These are phyloP conservation scores for Nothomitra cinnamomea DNA, from an alignment of 2,329 filamentous ascomycete genomes.

Conservation along the genomic window DNA sequence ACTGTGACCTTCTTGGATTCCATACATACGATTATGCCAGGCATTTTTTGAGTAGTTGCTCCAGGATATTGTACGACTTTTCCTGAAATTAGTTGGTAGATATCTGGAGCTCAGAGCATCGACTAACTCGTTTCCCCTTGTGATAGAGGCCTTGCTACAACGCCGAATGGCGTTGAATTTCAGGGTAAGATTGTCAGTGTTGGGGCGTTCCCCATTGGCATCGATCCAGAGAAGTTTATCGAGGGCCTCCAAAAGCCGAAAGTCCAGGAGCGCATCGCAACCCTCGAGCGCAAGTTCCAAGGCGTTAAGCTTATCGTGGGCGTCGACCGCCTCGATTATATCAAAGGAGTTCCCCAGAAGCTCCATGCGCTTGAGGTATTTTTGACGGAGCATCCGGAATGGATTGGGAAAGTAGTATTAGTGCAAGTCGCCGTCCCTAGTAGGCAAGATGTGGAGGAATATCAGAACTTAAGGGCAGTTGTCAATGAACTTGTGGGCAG, in stretches of 20 bases:
- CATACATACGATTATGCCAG: slow-evolving; percentile 99
- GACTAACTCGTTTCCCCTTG: neutral
- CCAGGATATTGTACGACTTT: slow-evolving; percentile 58
- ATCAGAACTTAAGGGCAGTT: slow-evolving; percentile 86
- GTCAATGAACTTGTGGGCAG: slow-evolving; percentile 93
- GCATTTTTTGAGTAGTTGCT: slow-evolving; percentile 91
- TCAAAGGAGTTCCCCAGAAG: slow-evolving; percentile 97
- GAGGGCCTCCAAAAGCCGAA: slow-evolving; percentile 73
- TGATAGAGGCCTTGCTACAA: slow-evolving; percentile 49
- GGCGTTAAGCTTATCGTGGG: slow-evolving; percentile 94
- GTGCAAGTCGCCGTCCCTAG: slow-evolving; percentile 93
- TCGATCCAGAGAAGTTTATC: slow-evolving; percentile 91
- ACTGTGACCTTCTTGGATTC: slow-evolving; percentile 92
- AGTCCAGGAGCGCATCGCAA: slow-evolving; percentile 73
- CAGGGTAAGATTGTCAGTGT: slow-evolving; percentile 78
- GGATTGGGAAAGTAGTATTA: slow-evolving; percentile 92
- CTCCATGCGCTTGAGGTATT: slow-evolving; percentile 93
- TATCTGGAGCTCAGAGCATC: slow-evolving; percentile 5
- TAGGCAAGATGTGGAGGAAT: slow-evolving; percentile 90
- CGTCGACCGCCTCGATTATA: slow-evolving; percentile 93
- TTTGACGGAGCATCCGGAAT: slow-evolving; percentile 89
- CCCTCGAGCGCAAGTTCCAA: slow-evolving; percentile 77
- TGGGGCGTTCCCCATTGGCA: slow-evolving; percentile 92
- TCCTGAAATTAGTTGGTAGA: neutral
- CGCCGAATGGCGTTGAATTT: slow-evolving; percentile 85